Evolutionary conservation across 164 flowering plant genomes (phyloP).

Genomic region (Macadamia tetraphylla): DNA sequence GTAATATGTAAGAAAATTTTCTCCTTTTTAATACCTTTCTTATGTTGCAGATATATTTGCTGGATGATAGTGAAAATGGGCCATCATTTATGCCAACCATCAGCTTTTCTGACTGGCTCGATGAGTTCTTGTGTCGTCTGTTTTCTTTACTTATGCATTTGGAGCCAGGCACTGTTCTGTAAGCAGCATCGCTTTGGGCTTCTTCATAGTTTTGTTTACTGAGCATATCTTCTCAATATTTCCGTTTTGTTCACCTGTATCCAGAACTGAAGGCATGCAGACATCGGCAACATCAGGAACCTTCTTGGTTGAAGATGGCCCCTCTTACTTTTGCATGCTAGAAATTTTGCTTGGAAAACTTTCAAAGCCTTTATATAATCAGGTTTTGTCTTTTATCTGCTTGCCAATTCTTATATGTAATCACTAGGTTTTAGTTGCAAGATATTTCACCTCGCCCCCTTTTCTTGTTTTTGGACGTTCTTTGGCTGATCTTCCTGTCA

Average conservation of each 20-base stretch:
- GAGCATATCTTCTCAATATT: background rate
- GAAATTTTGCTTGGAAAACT: constrained; percentile 84
- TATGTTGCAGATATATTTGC: constrained; percentile 55
- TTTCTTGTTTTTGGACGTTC: background rate
- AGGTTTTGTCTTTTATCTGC: constrained; percentile 39
- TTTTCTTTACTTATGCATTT: constrained; percentile 81
- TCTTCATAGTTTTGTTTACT: constrained; percentile 6
- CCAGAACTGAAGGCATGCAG: constrained; percentile 78
- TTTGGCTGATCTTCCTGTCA: constrained; percentile 7
- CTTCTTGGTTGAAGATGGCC: constrained; percentile 92
- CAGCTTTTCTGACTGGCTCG: constrained; percentile 91
- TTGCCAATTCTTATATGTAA: background rate
- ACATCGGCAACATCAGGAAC: constrained; percentile 83
- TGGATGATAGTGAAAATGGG: constrained; percentile 57
- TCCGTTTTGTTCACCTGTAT: constrained; percentile 5
- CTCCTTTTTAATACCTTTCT: constrained; percentile 6
- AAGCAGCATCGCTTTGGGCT: constrained; percentile 31
- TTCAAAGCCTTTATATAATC: constrained; percentile 67
- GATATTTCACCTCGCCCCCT: background rate
- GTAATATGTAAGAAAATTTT: constrained; percentile 3
- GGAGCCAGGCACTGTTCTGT: constrained; percentile 88
- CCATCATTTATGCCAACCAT: constrained; percentile 46
- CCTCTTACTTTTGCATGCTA: constrained; percentile 91
- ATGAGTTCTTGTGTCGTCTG: constrained; percentile 86
- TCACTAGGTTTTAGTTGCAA: background rate